phyloP scores from a whole-genome alignment of 208 protist genomes.

The Lotmaria passim region DNA sequence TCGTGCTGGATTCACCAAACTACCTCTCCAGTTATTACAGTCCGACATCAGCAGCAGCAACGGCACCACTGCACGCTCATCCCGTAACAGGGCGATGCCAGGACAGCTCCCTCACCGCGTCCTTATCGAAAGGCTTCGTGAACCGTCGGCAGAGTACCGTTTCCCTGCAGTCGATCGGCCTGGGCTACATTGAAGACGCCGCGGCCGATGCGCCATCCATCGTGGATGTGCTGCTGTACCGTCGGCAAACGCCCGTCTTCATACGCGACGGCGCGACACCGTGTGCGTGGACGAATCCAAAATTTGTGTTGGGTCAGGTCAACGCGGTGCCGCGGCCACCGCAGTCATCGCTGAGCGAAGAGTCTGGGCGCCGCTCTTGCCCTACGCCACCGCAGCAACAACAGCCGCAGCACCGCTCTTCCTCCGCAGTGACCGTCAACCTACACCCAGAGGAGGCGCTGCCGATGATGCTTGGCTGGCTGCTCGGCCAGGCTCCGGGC shows the following conservation, averaged over 20 bases:
- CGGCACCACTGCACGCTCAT: background rate
- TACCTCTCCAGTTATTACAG: background rate
- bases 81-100: background rate
- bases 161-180: constrained; percentile 1
- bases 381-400: background rate
- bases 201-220: constrained; percentile 9
- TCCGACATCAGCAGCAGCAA: background rate
- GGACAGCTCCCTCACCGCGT: background rate
- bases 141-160: constrained; percentile 10
- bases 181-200: constrained; percentile 1
- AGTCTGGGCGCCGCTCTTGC: too few species aligned
- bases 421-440: background rate
- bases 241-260: constrained; percentile 33
- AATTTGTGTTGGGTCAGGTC: background rate
- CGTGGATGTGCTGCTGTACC: constrained; percentile 35
- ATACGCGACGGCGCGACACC: background rate
- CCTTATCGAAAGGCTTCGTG: background rate
- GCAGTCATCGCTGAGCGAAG: background rate
- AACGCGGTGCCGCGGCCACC: background rate
- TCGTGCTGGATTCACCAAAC: constrained; percentile 31
- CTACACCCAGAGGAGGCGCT: constrained; percentile 28
- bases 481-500: constrained; percentile 47
- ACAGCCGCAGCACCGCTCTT: background rate
- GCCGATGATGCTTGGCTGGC: constrained; percentile 49
- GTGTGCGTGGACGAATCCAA: constrained; percentile 51